These are phyloP conservation scores for Alternaria triticina DNA, from an alignment of 2,329 filamentous ascomycete genomes.

Conservation along the genomic window DNA sequence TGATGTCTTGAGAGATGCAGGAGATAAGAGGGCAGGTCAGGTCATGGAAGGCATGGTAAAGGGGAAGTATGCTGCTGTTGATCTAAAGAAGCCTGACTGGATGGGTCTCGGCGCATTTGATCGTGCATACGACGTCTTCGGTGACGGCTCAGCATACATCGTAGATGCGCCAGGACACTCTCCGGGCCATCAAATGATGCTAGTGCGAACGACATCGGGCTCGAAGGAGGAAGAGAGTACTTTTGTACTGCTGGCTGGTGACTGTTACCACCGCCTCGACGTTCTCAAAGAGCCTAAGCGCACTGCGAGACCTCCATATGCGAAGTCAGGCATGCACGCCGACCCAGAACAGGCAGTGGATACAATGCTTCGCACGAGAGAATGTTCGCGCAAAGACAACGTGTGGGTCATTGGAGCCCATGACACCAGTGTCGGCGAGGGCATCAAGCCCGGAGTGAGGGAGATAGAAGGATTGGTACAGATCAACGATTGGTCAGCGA, in stretches of 20 bases:
- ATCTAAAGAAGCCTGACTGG: constrained; percentile 39
- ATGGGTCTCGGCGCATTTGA: constrained; percentile 53
- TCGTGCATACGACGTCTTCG: constrained; percentile 55
- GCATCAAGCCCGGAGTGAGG: constrained; percentile 24
- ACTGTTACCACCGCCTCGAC: constrained; percentile 40
- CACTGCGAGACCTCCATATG: constrained; percentile 38
- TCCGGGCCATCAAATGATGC: constrained; percentile 57
- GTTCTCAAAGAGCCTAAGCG: constrained; percentile 35
- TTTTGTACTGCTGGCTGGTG: constrained; percentile 41
- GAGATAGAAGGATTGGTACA: constrained; percentile 32
- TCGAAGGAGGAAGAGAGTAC: constrained; percentile 16
- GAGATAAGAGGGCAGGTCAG: constrained; percentile 33
- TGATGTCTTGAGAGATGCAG: constrained; percentile 31
- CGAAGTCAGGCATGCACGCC: constrained; percentile 36
- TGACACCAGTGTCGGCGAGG: constrained; percentile 36
- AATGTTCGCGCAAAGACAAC: constrained; percentile 28
- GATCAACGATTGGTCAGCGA: constrained; percentile 33
- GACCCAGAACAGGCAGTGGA: constrained; percentile 37
- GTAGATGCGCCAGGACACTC: constrained; percentile 61
- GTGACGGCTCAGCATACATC: constrained; percentile 57
- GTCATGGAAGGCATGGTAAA: constrained; percentile 29
- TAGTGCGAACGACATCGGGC: constrained; percentile 28
- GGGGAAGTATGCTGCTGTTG: constrained; percentile 37
- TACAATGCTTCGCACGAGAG: constrained; percentile 32
- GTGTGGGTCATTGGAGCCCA: constrained; percentile 43